Evolutionary conservation across 2,329 filamentous ascomycete genomes (phyloP), one percentile per base, ranked within the genome.

Genomic region (Didymella sp.): DNA sequence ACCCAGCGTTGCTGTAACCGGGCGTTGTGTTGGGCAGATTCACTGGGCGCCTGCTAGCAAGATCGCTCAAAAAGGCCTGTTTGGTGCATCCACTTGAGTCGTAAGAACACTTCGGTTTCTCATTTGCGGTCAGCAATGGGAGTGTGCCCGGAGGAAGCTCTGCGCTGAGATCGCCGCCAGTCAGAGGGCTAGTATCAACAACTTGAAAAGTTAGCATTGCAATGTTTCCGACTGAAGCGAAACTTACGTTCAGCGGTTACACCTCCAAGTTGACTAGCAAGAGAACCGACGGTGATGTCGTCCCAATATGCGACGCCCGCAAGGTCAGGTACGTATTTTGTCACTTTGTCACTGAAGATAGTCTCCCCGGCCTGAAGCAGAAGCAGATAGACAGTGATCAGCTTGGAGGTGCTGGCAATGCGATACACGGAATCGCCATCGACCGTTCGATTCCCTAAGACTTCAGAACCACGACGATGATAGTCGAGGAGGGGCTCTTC

Each of bases 1-100:
- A 80, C 1, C 75, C 81, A 3, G 78, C 69, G 60, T 85, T 84
- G 25, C 81, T 80, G 65, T 85, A 85, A 2, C 76, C 71, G 0
- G 82, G 81, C 2, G 73, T 78, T 0, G 76, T 74, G 60, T 79
- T 81, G 0, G 82, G 77, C 0, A 70, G 64, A 47, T 79, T 82
- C 1, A 77, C 69, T 0, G 81, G 81, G 5, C 27, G 43, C 3
- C 60, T 53, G 6, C n/a, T 37, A 7, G 38, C n/a, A 9, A 60
- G 17, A 4, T 49, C 28, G 2, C 51, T 24, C 2, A 63, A n/a
- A 35, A 63, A 60, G 0, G 44, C 37, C n/a, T 54, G 42, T 6
- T 43, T 48, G 2, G 45, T 51, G 21, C 60, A 63, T 2, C 49
- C 55, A 9, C 24, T 17, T 17, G 44, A 13, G 11, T 40, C 44